These are phyloP conservation scores for Primulina eburnea DNA, from an alignment of 257 asterid genomes.

Conservation along the genomic window DNA sequence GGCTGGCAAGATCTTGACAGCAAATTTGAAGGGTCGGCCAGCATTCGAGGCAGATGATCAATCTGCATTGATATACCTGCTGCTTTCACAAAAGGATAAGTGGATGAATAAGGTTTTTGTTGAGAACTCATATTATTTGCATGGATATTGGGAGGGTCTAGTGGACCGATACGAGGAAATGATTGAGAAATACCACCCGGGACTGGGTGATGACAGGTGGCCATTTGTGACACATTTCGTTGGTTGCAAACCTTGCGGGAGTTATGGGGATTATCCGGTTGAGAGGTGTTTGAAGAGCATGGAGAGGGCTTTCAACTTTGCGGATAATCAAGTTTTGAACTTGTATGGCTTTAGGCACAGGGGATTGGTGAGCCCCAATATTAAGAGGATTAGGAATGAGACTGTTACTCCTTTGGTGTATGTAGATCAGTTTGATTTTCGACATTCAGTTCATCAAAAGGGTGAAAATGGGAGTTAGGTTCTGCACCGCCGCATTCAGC, in stretches of 20 bases:
- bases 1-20: not conserved
- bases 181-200: not conserved
- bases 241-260: not conserved
- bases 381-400: not conserved
- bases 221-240: not conserved
- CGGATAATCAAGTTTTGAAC: not conserved
- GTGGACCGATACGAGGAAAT: not conserved
- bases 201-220: not conserved
- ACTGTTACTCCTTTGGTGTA: constrained; percentile 1
- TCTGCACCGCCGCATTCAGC: not conserved
- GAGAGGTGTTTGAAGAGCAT: constrained; percentile 4
- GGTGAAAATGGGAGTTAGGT: not conserved
- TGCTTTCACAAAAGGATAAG: not conserved
- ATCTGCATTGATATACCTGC: not conserved
- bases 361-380: constrained; percentile 2
- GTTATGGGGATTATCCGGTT: not conserved
- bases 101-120: not conserved
- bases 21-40: not conserved
- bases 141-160: not conserved
- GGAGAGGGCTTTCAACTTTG: constrained; percentile 5
- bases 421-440: not conserved
- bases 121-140: not conserved
- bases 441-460: not conserved
- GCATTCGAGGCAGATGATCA: not conserved
- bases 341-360: not conserved